Percentiles rank a stretch among this genome's conserved stretches.
Evolutionary conservation across 768 basidiomycete species (phyloP).

Genomic region (Russula compacta): DNA sequence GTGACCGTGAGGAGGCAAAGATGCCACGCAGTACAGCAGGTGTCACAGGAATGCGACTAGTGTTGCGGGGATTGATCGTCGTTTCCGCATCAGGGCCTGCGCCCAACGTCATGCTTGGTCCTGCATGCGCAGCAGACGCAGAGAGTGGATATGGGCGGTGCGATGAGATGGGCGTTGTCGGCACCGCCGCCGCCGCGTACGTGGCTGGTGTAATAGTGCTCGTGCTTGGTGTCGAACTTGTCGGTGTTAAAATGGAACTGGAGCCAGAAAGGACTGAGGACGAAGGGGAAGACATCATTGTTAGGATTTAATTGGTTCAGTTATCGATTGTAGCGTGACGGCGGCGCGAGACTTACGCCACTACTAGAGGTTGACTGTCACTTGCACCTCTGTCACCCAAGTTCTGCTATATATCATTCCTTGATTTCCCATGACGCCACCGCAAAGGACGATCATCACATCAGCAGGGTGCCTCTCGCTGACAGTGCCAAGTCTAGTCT

Average conservation of each 20-base stretch:
- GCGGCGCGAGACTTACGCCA: background rate
- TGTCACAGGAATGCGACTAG: slow-evolving; percentile 70
- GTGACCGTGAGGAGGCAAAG: slow-evolving; percentile 76
- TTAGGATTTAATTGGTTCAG: background rate
- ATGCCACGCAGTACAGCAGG: slow-evolving; percentile 76
- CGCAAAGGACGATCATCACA: too few relatives aligned
- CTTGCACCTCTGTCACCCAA: background rate
- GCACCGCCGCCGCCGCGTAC: slow-evolving; percentile 7
- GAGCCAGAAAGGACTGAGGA: slow-evolving; percentile 13
- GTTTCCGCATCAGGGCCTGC: slow-evolving; percentile 26
- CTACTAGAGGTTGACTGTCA: background rate
- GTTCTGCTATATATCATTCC: too few relatives aligned
- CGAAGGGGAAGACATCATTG: slow-evolving; percentile 13
- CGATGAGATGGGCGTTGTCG: background rate
- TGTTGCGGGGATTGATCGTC: slow-evolving; percentile 33
- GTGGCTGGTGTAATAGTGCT: slow-evolving; percentile 15
- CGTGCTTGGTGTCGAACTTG: slow-evolving; percentile 12
- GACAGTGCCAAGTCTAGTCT: too few relatives aligned
- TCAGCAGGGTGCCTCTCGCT: too few relatives aligned
- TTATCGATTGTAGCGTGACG: background rate
- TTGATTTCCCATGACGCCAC: too few relatives aligned
- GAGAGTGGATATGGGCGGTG: slow-evolving; percentile 17
- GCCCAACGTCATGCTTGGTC: background rate
- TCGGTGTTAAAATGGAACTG: slow-evolving; percentile 11
- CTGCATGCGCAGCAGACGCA: slow-evolving; percentile 7